Evolutionary conservation across 331 rosid genomes (phyloP).

Genomic region (Acacia concinna): DNA sequence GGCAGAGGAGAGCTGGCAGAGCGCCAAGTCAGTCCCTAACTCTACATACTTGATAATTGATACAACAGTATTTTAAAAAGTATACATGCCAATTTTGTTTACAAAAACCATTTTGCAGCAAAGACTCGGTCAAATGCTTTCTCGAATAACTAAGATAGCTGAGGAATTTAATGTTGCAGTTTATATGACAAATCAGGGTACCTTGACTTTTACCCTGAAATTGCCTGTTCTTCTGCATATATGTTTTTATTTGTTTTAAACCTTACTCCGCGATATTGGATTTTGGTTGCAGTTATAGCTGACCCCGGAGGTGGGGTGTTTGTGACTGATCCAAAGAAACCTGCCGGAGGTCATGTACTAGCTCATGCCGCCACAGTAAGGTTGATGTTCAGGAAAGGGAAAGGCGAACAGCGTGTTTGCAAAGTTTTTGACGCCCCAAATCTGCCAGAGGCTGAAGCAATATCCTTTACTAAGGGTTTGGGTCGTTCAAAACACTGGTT

Average conservation of each 20-base stretch:
- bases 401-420: constrained; percentile 95
- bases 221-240: background rate
- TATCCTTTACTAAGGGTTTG: constrained; percentile 61
- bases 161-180: constrained; percentile 94
- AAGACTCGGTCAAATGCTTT: constrained; percentile 93
- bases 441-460: constrained; percentile 98
- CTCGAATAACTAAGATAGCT: constrained; percentile 85
- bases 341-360: constrained; percentile 97
- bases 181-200: constrained; percentile 97
- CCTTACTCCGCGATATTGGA: constrained; percentile 4
- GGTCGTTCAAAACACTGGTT: background rate
- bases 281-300: constrained; percentile 75
- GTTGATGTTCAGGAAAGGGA: constrained; percentile 93
- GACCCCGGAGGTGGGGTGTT: constrained; percentile 97
- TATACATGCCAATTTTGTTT: background rate
- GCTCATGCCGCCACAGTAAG: constrained; percentile 95
- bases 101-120: constrained; percentile 61
- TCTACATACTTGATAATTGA: constrained; percentile 21
- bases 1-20: constrained; percentile 99
- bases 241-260: background rate
- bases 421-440: constrained; percentile 96
- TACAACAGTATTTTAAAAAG: background rate
- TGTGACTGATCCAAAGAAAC: constrained; percentile 94
- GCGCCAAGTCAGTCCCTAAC: constrained; percentile 67
- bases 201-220: background rate